Conservation (phyloP, 2,329 filamentous ascomycete genomes). For the Diaporthe amygdali region DNA sequence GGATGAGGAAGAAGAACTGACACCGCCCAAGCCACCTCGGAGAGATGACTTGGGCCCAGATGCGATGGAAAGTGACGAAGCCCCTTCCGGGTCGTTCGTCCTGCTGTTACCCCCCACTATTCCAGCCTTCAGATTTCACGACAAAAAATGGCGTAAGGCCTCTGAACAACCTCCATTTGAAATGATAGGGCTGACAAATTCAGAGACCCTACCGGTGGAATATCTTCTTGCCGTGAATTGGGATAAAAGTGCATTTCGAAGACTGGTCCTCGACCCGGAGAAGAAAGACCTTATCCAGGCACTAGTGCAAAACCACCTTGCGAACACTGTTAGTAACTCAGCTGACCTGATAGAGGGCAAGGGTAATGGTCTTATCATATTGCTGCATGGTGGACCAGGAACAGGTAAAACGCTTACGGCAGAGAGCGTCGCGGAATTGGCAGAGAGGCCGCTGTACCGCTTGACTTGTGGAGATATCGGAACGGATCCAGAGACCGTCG, state of each 20-base stretch:
- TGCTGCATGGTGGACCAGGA: conserved; percentile 40
- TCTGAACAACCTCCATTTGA: no score
- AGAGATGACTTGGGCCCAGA: neutral
- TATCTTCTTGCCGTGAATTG: conserved; percentile 27
- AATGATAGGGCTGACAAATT: no score
- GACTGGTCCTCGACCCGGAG: conserved; percentile 28
- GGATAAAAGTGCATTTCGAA: conserved; percentile 29
- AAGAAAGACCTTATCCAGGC: conserved; percentile 35
- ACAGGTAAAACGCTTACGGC: conserved; percentile 44
- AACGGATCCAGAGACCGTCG: conserved; percentile 31
- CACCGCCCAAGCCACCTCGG: neutral
- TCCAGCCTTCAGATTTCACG: neutral
- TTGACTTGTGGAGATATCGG: conserved; percentile 45
- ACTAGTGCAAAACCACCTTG: conserved; percentile 31
- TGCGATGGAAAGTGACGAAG: neutral
- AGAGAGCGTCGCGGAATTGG: conserved; percentile 40
- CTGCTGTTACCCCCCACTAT: neutral
- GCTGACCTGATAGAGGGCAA: conserved; percentile 41
- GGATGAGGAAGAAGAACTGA: neutral
- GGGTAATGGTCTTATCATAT: conserved; percentile 39
- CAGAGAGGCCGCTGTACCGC: conserved; percentile 40
- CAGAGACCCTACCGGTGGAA: no score
- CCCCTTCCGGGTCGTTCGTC: neutral
- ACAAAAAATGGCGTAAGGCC: neutral
- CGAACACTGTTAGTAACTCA: conserved; percentile 29